Evolutionary conservation across 768 basidiomycete genomes (phyloP).

Genomic region (Infundibulicybe gibba): DNA sequence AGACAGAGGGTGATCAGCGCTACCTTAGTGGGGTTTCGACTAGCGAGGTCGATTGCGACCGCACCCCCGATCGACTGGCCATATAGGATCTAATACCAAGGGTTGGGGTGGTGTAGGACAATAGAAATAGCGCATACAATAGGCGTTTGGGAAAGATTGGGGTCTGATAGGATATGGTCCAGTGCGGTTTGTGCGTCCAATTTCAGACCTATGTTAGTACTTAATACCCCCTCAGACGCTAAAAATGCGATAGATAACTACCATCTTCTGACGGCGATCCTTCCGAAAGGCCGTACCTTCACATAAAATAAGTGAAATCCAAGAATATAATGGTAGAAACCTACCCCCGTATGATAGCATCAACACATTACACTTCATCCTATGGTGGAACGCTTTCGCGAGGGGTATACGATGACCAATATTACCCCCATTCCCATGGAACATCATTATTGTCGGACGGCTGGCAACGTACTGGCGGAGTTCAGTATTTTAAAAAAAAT

Average conservation of each 20-base stretch:
- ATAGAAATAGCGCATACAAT: constrained; percentile 43
- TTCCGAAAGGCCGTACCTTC: constrained; percentile 84
- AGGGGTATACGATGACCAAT: constrained; percentile 89
- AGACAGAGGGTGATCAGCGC: constrained; percentile 8
- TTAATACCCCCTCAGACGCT: no score
- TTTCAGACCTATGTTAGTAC: constrained; percentile 52
- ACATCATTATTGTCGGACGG: constrained; percentile 88
- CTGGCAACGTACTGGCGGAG: constrained; percentile 33
- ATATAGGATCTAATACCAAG: constrained; percentile 55
- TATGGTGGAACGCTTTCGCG: constrained; percentile 74
- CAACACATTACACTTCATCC: constrained; percentile 89
- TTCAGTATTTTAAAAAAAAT: no score
- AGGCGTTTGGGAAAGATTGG: constrained; percentile 58
- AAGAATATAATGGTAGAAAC: constrained; percentile 16
- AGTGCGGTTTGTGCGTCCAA: constrained; percentile 85
- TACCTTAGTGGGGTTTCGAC: constrained; percentile 69
- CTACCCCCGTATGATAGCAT: constrained; percentile 94
- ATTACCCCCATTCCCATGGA: constrained; percentile 89
- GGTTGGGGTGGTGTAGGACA: neutral
- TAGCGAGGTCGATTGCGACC: constrained; percentile 85
- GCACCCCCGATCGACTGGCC: constrained; percentile 93
- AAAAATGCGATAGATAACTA: constrained; percentile 18
- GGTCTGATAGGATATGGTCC: constrained; percentile 66
- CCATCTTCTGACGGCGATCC: constrained; percentile 86
- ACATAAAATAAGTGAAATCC: constrained; percentile 1